Conservation (phyloP, 345 rosid species). For the Lenwebbia sp. region DNA sequence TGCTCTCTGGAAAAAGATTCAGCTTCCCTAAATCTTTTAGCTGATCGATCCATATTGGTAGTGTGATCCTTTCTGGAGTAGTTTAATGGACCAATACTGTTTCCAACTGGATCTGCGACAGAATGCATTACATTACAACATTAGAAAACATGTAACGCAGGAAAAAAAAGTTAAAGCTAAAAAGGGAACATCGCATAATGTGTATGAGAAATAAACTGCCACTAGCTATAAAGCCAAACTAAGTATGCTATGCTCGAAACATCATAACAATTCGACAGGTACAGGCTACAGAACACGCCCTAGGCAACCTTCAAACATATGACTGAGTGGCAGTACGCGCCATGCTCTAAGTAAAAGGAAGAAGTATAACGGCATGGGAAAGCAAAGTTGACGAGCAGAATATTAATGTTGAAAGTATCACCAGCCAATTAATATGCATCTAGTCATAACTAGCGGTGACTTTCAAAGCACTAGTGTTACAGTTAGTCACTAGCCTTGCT, state of each 20-base stretch:
- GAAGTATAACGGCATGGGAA: background rate
- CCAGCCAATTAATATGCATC: background rate
- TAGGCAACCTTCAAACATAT: background rate
- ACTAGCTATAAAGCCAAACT: background rate
- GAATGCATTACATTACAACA: background rate
- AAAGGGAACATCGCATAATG: background rate
- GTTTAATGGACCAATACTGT: conserved; percentile 29
- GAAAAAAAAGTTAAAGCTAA: background rate
- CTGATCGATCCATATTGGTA: conserved; percentile 15
- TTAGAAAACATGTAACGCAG: background rate
- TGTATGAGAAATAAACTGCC: background rate
- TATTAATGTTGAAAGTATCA: background rate
- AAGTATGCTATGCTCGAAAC: background rate
- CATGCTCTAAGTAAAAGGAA: background rate
- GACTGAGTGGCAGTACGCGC: background rate
- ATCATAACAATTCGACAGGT: background rate
- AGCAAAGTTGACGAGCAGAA: background rate
- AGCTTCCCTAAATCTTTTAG: conserved; percentile 42
- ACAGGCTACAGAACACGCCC: background rate
- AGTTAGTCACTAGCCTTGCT: background rate
- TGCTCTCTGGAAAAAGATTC: conserved; percentile 29
- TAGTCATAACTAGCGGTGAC: background rate
- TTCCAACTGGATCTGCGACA: conserved; percentile 31
- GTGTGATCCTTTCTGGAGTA: conserved; percentile 27
- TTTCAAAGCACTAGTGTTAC: background rate